Evolutionary conservation across 306 rosid species (phyloP).

Genomic region (Cajanus cajan): DNA sequence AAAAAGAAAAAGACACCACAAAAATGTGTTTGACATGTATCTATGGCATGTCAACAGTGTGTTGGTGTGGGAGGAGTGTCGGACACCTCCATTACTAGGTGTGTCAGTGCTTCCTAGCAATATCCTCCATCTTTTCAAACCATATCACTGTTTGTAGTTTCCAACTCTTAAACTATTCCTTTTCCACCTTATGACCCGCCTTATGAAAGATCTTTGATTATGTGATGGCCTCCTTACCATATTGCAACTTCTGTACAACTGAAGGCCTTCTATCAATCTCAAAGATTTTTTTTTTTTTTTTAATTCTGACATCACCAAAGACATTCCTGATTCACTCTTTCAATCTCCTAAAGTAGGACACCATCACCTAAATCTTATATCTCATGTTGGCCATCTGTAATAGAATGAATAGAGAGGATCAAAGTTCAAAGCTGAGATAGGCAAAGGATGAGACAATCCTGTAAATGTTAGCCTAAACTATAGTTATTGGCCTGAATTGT

Average conservation of each 20-base stretch:
- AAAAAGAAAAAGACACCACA: too few species aligned
- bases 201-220: neutral
- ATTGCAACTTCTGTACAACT: neutral
- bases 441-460: neutral
- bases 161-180: neutral
- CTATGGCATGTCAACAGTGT: too few species aligned
- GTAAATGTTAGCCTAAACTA: neutral
- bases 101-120: too few species aligned
- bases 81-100: too few species aligned
- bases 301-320: neutral
- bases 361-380: neutral
- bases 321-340: neutral
- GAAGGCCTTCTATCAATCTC: neutral
- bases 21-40: too few species aligned
- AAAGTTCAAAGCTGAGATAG: neutral
- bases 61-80: too few species aligned
- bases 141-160: neutral
- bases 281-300: neutral
- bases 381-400: neutral
- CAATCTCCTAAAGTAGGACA: neutral
- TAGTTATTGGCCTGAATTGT: neutral
- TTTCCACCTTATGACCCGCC: neutral
- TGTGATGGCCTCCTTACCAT: neutral
- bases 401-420: neutral
- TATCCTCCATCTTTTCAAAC: neutral